Percentiles rank a stretch among this genome's conserved stretches.
Evolutionary conservation across 345 rosid genomes (phyloP).

Genomic region (Atalantia buxifolia): DNA sequence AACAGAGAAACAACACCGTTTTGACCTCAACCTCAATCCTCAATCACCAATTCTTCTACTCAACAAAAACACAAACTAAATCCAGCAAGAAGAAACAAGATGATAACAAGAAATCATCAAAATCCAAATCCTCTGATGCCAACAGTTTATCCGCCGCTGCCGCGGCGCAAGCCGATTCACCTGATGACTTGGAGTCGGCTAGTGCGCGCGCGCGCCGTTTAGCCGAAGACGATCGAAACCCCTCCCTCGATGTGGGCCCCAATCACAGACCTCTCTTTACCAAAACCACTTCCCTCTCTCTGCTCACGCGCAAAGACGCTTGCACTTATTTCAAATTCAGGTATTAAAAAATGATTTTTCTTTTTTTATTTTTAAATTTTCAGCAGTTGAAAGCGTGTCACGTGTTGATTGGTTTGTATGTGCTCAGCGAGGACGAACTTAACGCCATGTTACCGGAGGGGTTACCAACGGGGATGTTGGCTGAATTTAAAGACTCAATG

Average conservation of each 20-base stretch:
- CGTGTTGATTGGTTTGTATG: neutral
- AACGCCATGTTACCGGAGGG: constrained; percentile 72
- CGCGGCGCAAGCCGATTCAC: constrained; percentile 28
- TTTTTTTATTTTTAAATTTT: neutral
- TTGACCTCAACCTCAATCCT: neutral
- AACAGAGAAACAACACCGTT: neutral
- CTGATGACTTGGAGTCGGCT: constrained; percentile 38
- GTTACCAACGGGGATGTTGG: constrained; percentile 61
- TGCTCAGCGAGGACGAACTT: constrained; percentile 46
- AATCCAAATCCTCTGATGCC: constrained; percentile 32
- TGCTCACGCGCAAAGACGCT: constrained; percentile 54
- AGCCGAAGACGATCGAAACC: constrained; percentile 60
- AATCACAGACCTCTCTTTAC: constrained; percentile 77
- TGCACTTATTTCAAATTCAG: constrained; percentile 79
- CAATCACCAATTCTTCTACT: neutral
- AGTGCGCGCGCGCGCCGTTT: constrained; percentile 61
- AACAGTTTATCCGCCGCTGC: constrained; percentile 13
- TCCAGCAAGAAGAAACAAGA: neutral
- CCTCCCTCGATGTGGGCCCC: constrained; percentile 69
- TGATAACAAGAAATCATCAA: constrained; percentile 24
- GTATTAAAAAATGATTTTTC: neutral
- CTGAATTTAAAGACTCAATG: constrained; percentile 84
- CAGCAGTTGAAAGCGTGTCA: neutral
- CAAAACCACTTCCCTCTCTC: constrained; percentile 52
- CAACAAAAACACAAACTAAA: neutral